These are phyloP conservation scores for Colletotrichum horii DNA, from an alignment of 2,329 filamentous ascomycete species.

Conservation along the genomic window DNA sequence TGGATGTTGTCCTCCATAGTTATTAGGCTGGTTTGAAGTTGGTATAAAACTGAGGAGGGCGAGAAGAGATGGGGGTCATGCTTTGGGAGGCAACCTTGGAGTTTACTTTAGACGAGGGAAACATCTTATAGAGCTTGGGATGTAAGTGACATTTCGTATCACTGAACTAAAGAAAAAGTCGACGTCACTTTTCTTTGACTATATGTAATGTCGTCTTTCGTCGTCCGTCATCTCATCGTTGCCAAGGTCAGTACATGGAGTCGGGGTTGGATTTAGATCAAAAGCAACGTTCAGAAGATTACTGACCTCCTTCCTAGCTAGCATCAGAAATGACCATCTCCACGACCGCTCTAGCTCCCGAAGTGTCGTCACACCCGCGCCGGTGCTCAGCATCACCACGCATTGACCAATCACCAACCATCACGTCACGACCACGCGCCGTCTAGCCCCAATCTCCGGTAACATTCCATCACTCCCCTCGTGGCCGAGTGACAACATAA, in stretches of 20 bases:
- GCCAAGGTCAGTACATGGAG: not conserved
- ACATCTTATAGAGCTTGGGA: not conserved
- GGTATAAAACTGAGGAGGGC: not conserved
- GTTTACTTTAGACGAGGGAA: not conserved
- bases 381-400: not conserved
- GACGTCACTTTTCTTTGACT: no score
- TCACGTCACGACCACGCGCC: not conserved
- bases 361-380: conserved; percentile 8
- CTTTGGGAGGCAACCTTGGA: not conserved
- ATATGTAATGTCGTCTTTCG: no score
- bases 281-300: not conserved
- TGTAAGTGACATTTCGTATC: not conserved
- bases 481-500: not conserved
- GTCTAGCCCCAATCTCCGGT: not conserved
- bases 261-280: not conserved
- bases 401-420: conserved; percentile 5
- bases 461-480: not conserved
- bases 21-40: not conserved
- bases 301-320: not conserved
- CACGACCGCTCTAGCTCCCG: not conserved
- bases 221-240: not conserved
- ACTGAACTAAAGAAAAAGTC: not conserved
- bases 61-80: not conserved
- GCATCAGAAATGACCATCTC: not conserved
- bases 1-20: not conserved